A percentile compares a stretch with the other conserved stretches of the same genome.
Conservation (phyloP, 805 yeast species). For the Candida parachauliodes region DNA sequence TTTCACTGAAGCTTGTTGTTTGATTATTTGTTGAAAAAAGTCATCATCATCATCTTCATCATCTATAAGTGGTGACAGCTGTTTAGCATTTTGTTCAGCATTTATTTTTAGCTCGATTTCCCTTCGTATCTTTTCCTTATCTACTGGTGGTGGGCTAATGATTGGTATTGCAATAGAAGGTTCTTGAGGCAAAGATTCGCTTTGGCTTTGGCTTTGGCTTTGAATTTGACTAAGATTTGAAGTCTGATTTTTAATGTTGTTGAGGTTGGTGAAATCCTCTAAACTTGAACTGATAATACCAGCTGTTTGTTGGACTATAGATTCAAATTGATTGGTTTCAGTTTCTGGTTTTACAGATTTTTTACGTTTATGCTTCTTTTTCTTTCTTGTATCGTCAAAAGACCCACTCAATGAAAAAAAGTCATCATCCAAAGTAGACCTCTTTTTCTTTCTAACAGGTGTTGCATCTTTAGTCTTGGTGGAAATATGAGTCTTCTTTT, state of each 20-base stretch:
- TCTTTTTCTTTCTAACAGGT: constrained; percentile 5
- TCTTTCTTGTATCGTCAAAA: constrained; percentile 12
- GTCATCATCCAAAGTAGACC: constrained; percentile 21
- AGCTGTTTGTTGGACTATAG: neutral
- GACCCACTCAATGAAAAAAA: constrained; percentile 23
- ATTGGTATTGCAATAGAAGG: neutral
- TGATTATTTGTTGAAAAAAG: neutral
- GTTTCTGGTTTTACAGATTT: neutral
- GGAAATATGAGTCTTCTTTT: neutral
- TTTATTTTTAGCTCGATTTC: constrained; percentile 8
- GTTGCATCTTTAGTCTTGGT: neutral
- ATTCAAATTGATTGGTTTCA: neutral
- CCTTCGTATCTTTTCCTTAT: constrained; percentile 13
- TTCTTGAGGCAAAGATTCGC: too few relatives aligned
- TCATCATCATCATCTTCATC: constrained; percentile 8
- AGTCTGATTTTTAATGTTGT: neutral
- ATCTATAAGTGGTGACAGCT: neutral
- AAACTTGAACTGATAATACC: neutral
- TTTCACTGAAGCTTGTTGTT: neutral
- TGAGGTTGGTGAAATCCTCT: neutral
- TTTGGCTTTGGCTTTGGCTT: too few relatives aligned
- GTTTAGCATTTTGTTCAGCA: constrained; percentile 2
- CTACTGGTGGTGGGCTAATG: constrained; percentile 11
- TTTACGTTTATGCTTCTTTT: constrained; percentile 9
- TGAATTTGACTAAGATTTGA: too few relatives aligned